phyloP scores from a whole-genome alignment of 2,329 filamentous ascomycete species.

The Atkinsonella texensis region DNA sequence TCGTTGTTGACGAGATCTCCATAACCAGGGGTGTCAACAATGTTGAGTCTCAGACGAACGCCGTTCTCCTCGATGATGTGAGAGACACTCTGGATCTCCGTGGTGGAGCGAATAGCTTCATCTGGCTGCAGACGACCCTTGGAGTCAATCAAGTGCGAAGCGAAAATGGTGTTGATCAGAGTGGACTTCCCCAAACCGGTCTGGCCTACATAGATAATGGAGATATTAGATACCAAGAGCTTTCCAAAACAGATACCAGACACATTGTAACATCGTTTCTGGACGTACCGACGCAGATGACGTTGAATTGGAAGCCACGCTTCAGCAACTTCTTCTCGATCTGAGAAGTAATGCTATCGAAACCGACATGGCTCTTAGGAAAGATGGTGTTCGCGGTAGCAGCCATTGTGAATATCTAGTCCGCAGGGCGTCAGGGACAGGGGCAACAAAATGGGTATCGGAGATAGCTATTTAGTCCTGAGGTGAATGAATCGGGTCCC shows the following conservation, averaged over 20 bases:
- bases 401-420: slow-evolving; percentile 50
- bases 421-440: slow-evolving; percentile 8
- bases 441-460: not conserved
- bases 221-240: slow-evolving; percentile 7
- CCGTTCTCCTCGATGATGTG: slow-evolving; percentile 99
- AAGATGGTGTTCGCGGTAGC: slow-evolving; percentile 57
- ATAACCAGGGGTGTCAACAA: slow-evolving; percentile 96
- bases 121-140: slow-evolving; percentile 90
- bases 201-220: slow-evolving; percentile 53
- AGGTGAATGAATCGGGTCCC: slow-evolving; percentile 10
- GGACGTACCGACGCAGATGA: slow-evolving; percentile 93
- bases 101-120: slow-evolving; percentile 88
- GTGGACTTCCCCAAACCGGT: slow-evolving; percentile 98
- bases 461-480: slow-evolving; percentile 14
- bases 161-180: slow-evolving; percentile 99
- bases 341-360: slow-evolving; percentile 99
- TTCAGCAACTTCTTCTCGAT: slow-evolving; percentile 99
- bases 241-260: not conserved
- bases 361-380: slow-evolving; percentile 97
- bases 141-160: slow-evolving; percentile 96
- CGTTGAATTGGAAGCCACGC: slow-evolving; percentile 99
- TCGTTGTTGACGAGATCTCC: slow-evolving; percentile 99
- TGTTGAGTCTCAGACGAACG: slow-evolving; percentile 93
- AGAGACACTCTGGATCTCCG: slow-evolving; percentile 94
- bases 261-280: slow-evolving; percentile 5